phyloP scores from a whole-genome alignment of 2,329 filamentous ascomycete species.

The Metarhizium humberi region DNA sequence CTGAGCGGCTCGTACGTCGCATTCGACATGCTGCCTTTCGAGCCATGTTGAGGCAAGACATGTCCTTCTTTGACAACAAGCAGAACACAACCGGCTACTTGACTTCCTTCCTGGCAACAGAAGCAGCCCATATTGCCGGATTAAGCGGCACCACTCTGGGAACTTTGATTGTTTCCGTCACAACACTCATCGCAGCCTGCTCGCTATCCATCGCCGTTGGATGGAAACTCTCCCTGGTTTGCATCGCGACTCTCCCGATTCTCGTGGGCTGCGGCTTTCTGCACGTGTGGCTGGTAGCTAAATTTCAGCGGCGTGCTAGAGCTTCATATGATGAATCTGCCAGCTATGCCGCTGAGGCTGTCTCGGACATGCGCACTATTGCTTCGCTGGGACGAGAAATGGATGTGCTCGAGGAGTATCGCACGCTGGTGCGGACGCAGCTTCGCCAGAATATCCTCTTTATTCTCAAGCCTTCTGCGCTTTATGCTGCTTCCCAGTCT shows the following conservation, averaged over 20 bases:
- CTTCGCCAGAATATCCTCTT: constrained; percentile 17
- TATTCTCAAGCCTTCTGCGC: background rate
- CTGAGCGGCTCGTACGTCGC: background rate
- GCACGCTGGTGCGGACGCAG: constrained; percentile 6
- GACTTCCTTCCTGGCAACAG: constrained; percentile 18
- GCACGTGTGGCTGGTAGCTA: constrained; percentile 25
- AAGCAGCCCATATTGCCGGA: constrained; percentile 33
- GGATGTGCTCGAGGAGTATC: background rate
- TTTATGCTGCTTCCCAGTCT: constrained; percentile 11
- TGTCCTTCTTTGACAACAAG: constrained; percentile 26
- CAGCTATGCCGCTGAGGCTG: background rate
- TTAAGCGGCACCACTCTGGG: constrained; percentile 34
- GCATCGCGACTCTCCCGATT: constrained; percentile 30
- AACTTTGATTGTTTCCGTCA: constrained; percentile 29
- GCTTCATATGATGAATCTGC: background rate
- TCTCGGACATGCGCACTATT: background rate
- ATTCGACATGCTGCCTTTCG: constrained; percentile 14
- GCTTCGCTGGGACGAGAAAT: background rate
- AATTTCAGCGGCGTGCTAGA: background rate
- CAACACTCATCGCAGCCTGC: constrained; percentile 29
- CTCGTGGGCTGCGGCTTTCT: constrained; percentile 30
- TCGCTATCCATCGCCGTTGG: constrained; percentile 29
- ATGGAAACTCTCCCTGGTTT: constrained; percentile 36
- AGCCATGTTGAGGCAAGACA: constrained; percentile 26
- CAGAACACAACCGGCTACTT: constrained; percentile 25